Conservation (phyloP, 495 filamentous ascomycete species). For the Halenospora varia region DNA sequence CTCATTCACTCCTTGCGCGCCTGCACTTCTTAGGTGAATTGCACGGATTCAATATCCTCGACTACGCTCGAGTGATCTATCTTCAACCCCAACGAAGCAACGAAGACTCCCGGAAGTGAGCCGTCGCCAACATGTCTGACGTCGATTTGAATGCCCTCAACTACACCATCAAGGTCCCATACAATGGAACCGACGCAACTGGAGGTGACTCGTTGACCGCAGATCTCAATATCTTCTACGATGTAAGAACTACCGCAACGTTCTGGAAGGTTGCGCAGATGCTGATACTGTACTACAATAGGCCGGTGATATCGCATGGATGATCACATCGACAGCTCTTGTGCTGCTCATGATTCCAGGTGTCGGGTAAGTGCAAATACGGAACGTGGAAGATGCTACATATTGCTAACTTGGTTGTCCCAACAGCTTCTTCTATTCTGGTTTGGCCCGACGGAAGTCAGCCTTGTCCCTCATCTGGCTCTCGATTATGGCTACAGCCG, state of each 20-base stretch:
- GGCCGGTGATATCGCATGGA: conserved; percentile 89
- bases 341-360: conserved; percentile 98
- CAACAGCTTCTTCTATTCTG: conserved; percentile 95
- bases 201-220: conserved; percentile 73
- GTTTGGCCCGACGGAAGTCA: conserved; percentile 91
- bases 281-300: conserved; percentile 31
- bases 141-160: conserved; percentile 40
- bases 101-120: neutral
- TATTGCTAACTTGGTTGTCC: conserved; percentile 14
- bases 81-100: neutral
- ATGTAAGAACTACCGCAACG: conserved; percentile 43
- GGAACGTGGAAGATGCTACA: conserved; percentile 11
- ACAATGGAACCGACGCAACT: conserved; percentile 59
- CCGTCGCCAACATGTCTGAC: conserved; percentile 5
- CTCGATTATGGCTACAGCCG: conserved; percentile 89
- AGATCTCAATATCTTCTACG: conserved; percentile 79
- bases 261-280: neutral
- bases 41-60: neutral
- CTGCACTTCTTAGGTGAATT: too few species aligned
- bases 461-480: conserved; percentile 96
- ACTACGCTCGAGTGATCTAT: neutral
- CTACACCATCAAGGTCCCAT: conserved; percentile 42
- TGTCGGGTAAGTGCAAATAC: conserved; percentile 53
- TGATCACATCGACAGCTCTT: conserved; percentile 81
- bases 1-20: neutral